Base-by-base conservation (phyloP, 495 filamentous ascomycete species). In the Aspergillus asperescens region DNA sequence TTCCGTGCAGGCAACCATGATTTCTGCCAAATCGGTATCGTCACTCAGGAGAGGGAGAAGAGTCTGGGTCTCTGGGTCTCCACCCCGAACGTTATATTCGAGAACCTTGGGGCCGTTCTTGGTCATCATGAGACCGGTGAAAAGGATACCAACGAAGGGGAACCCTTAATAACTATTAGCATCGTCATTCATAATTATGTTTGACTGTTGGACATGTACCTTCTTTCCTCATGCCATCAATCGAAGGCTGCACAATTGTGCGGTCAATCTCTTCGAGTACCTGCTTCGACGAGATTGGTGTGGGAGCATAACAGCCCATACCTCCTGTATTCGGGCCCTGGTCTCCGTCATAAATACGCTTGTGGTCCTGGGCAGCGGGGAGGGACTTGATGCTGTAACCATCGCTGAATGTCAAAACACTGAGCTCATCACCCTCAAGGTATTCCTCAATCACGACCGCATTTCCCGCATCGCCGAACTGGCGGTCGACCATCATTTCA, bases 361-460 rank as follows among this genome's bases (percentile, higher is more conserved):
- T 98, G 73, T 97, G 93, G 65, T 98, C 93, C 63, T 98, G 93
- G 9, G 93, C 93, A 1, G 94, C 82, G 31, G 90, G 90, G n/a
- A 96, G 77, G 8, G 85, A 87, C 60, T 78, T 79, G 57, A 95
- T 86, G 3, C 86, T 89, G 59, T 86, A 87, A 22, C 93, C 93
- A 62, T 98, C 93, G 59, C 83, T 85, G 75, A 98, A 95, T 19
- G 85, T 87, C 44, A 98, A 69, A 52, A 98, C 86, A 64, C 87
- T 92, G 58, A 98, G 69, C 70, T 98, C 93, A 38, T 98, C 89
- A 39, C 93, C 93, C 58, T 86, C 84, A 38, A 98, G 71, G 62
- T 84, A 95, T 69, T 98, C 94, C 67, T 98, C 93, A 61, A 98
- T 94, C 37, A 98, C 93, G 13, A 98, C 88, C 69, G 93, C 88